Conservation (phyloP, 352 stramenopile species). For the Globisporangium barbulae region DNA sequence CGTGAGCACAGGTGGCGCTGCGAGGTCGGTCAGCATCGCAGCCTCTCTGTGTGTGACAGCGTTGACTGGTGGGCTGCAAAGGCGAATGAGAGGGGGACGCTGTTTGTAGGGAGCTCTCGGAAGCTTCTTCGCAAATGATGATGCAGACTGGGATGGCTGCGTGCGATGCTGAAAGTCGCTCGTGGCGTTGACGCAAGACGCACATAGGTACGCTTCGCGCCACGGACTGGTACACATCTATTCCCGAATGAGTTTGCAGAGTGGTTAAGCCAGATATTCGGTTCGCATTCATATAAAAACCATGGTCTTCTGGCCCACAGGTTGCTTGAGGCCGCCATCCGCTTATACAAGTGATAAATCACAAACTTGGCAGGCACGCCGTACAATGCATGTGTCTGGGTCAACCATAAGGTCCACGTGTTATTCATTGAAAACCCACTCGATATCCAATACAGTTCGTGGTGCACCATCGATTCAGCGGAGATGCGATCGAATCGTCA, state of each 20-base stretch:
- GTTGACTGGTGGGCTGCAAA: no score
- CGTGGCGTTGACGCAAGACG: constrained; percentile 2
- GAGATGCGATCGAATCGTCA: neutral
- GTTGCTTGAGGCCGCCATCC: neutral
- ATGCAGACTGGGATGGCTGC: neutral
- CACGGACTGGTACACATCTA: constrained; percentile 6
- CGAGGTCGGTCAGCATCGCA: neutral
- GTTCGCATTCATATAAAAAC: neutral
- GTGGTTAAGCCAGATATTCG: neutral
- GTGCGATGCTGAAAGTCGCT: neutral
- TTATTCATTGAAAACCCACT: no score
- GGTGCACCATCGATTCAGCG: neutral
- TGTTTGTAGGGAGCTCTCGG: constrained; percentile 2
- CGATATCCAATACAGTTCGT: neutral
- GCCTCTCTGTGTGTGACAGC: neutral
- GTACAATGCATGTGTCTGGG: neutral
- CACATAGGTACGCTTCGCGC: neutral
- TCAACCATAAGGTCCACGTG: neutral
- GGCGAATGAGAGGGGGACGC: neutral
- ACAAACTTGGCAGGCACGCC: neutral
- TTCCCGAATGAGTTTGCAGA: neutral
- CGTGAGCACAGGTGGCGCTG: neutral
- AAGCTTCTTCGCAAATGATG: constrained; percentile 6
- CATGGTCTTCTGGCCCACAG: neutral
- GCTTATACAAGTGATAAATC: neutral